phyloP scores from a whole-genome alignment of 345 rosid genomes.

The Populus euphratica region DNA sequence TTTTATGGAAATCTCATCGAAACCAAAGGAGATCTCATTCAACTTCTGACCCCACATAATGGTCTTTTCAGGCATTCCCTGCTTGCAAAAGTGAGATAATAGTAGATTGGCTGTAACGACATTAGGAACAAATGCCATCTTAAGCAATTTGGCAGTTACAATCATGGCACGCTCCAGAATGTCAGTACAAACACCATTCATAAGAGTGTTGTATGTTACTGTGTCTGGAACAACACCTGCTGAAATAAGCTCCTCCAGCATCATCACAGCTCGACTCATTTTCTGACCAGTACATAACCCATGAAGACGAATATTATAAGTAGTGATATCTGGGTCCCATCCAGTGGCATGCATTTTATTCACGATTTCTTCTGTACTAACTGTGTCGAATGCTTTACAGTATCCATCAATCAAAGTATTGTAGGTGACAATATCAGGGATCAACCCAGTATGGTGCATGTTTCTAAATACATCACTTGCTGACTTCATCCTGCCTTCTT shows the following conservation, averaged over 20 bases:
- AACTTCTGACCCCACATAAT: conserved; percentile 64
- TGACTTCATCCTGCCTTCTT: conserved; percentile 45
- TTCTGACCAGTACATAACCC: conserved; percentile 41
- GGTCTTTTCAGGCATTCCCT: conserved; percentile 64
- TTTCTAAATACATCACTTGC: conserved; percentile 42
- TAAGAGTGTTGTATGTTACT: conserved; percentile 65
- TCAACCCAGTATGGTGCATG: conserved; percentile 47
- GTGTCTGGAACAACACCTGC: conserved; percentile 56
- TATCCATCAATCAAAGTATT: conserved; percentile 66
- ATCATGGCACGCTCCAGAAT: conserved; percentile 54
- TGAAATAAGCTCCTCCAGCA: conserved; percentile 35
- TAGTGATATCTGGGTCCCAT: conserved; percentile 59
- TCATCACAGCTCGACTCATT: conserved; percentile 47
- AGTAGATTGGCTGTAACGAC: conserved; percentile 49
- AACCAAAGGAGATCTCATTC: conserved; percentile 52
- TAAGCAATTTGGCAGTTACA: conserved; percentile 63
- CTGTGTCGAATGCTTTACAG: conserved; percentile 52
- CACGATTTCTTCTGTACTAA: conserved; percentile 41
- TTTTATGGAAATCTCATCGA: conserved; percentile 52
- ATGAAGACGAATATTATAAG: conserved; percentile 56
- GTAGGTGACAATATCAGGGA: conserved; percentile 62
- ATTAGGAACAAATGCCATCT: conserved; percentile 69
- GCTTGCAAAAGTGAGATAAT: conserved; percentile 59
- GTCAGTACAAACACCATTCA: conserved; percentile 54
- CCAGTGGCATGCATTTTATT: conserved; percentile 46